Base-by-base conservation (phyloP, 2,329 filamentous ascomycete genomes). In the Colletotrichum sojae region DNA sequence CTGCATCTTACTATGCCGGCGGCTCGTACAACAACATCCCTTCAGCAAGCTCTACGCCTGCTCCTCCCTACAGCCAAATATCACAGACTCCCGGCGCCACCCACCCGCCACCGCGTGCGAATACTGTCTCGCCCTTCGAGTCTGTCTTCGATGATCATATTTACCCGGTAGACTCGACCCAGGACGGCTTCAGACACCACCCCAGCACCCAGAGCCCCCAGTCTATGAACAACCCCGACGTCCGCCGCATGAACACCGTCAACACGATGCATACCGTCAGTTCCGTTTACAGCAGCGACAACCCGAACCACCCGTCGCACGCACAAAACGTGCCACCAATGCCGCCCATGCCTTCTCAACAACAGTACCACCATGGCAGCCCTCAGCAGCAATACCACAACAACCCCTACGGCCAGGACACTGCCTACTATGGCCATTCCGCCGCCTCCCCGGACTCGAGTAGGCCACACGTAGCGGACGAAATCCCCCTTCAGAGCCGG, bases 71-170 rank as follows among this genome's bases (percentile, higher is more conserved):
- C 59, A 77, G 79, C 67, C 64, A 73, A 31, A 63, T 68, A 68
- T 45, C 67, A 27, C 57, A 57, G 45, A 60, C 70, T 15, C 59
- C 55, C 43, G 62, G 64, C 43, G 63, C 65, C 63, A 63, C 39
- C 10, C 61, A 75, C 54, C 78, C 77, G 31, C 79, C 79, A 57
- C 77, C 77, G 40, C 76, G 78, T 66, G 78, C 78, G 27, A 78
- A 76, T 54, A 73, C 81, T 74, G 74, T 86, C 18, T 86, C 89
- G 20, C 90, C 90, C 10, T 91, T 92, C 76, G 88, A 89, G 63
- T 88, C 86, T 55, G 88, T 90, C 64, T 92, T 92, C 77, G 90
- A 92, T 78, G 90, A 92, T 77, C 84, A 90, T 79, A 85, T 86
- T 66, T 92, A 92, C 76, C 88, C 89, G 64, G 82, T 86, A 58